phyloP scores from a whole-genome alignment of 2,329 filamentous ascomycete species.

The Diaporthe capsici region DNA sequence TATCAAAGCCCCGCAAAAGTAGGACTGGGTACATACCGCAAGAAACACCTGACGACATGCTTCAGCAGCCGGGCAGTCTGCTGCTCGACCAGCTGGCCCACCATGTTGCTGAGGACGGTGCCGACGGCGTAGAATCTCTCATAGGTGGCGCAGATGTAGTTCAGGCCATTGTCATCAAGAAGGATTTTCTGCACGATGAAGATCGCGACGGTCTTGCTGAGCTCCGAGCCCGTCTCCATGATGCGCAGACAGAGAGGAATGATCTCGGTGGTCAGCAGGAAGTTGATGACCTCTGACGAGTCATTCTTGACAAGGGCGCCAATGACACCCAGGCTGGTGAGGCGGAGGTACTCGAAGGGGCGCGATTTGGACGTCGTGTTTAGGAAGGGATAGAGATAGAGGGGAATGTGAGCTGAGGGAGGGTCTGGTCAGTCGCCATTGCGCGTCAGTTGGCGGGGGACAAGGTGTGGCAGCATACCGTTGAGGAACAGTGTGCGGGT shows the following conservation, averaged over 20 bases:
- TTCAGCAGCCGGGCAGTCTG: conserved; percentile 96
- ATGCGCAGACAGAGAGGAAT: conserved; percentile 97
- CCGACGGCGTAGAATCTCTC: conserved; percentile 98
- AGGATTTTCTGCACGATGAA: conserved; percentile 99
- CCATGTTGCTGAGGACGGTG: conserved; percentile 98
- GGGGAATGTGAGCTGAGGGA: conserved; percentile 87
- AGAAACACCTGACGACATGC: conserved; percentile 97
- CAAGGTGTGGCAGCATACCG: conserved; percentile 67
- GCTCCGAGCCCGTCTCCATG: conserved; percentile 98
- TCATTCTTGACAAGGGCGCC: conserved; percentile 99
- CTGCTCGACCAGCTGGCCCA: conserved; percentile 95
- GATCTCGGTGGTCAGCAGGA: conserved; percentile 97
- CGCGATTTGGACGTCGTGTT: conserved; percentile 99
- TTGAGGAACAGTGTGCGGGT: conserved; percentile 94
- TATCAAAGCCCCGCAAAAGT: background rate
- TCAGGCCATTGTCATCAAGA: conserved; percentile 94
- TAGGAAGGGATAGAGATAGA: conserved; percentile 97
- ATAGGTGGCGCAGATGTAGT: conserved; percentile 99
- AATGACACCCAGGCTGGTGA: conserved; percentile 96
- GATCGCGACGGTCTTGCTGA: conserved; percentile 99
- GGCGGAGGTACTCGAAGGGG: conserved; percentile 95
- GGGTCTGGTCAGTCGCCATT: conserved; percentile 5
- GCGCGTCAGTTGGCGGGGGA: background rate
- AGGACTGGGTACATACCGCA: conserved; percentile 75
- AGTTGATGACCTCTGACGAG: conserved; percentile 98